Evolutionary conservation across 495 filamentous ascomycete genomes (phyloP).

Genomic region (Lepidopterella palustris): DNA sequence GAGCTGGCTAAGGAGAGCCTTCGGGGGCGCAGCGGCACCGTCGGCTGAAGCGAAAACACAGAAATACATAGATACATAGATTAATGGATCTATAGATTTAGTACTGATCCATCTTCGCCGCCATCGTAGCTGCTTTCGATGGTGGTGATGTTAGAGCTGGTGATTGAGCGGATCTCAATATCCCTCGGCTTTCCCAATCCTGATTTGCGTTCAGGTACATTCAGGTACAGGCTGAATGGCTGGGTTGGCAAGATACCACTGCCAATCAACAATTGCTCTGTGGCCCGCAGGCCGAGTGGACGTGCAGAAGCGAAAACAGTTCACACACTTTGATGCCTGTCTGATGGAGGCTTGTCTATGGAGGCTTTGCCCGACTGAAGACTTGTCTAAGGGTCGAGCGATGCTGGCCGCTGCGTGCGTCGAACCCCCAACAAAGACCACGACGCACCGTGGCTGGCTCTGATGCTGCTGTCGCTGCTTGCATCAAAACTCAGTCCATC

Average conservation of each 20-base stretch:
- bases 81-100: not conserved
- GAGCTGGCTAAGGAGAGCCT: not conserved
- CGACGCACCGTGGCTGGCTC: not conserved
- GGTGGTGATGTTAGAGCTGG: not conserved
- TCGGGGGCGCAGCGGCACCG: not conserved
- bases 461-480: not conserved
- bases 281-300: not conserved
- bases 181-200: slow-evolving; percentile 1
- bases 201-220: slow-evolving; percentile 12
- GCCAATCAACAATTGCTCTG: no score
- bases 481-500: not conserved
- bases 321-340: not conserved
- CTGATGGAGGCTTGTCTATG: not conserved
- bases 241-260: not conserved
- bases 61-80: no score
- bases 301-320: not conserved
- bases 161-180: not conserved
- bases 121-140: not conserved
- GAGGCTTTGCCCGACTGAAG: not conserved
- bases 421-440: not conserved
- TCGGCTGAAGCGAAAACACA: no score
- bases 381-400: not conserved
- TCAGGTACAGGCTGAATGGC: slow-evolving; percentile 13
- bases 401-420: not conserved
- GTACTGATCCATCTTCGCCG: not conserved